A percentile compares a stretch with the other conserved stretches of the same genome.
phyloP scores from a whole-genome alignment of 2,329 filamentous ascomycete genomes.

The Paecilomyces variotii region DNA sequence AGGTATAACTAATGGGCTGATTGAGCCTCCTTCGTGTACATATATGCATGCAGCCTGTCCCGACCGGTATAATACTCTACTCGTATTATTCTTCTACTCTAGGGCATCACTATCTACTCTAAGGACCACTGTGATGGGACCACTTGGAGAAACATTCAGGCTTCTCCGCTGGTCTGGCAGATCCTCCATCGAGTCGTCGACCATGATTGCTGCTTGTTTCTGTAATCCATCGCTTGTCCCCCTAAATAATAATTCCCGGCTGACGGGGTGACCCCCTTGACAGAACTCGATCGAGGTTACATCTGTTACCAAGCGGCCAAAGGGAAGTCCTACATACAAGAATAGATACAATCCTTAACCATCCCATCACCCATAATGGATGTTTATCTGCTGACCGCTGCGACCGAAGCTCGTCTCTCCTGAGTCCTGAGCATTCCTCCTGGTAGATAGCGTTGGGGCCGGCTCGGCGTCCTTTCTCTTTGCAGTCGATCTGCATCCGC shows the following conservation, averaged over 20 bases:
- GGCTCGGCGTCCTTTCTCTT: neutral
- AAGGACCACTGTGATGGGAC: neutral
- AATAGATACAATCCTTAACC: neutral
- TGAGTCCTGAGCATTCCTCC: neutral
- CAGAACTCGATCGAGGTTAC: neutral
- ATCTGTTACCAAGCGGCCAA: neutral
- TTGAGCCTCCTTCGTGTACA: too few relatives aligned
- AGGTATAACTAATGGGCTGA: too few relatives aligned
- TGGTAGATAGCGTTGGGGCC: neutral
- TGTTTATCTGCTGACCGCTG: neutral
- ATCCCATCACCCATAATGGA: neutral
- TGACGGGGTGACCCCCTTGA: neutral
- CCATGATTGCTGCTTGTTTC: neutral
- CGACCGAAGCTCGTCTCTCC: neutral
- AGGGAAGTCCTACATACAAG: neutral
- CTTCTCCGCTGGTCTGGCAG: neutral
- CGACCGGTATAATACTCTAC: too few relatives aligned
- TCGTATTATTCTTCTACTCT: neutral
- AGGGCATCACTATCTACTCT: neutral
- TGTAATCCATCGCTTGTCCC: neutral
- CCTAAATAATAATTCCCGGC: neutral
- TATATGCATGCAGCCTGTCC: too few relatives aligned
- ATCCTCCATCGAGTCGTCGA: neutral
- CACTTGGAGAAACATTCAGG: neutral
- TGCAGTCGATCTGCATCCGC: neutral